phyloP scores from a whole-genome alignment of 768 basidiomycete genomes.

The Psilocybe tampanensis region DNA sequence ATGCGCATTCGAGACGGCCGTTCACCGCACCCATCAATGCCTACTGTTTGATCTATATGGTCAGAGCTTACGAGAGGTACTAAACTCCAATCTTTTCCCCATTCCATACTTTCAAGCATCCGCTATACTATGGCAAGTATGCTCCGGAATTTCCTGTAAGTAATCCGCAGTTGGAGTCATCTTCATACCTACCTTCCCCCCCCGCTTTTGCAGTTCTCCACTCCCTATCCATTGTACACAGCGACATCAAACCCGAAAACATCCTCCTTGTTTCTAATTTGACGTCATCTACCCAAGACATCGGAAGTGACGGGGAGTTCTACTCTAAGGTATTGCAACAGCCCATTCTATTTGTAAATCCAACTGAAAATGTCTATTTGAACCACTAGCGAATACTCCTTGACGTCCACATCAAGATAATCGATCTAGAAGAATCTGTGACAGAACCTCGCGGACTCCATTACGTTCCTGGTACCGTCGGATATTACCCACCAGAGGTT shows the following conservation, averaged over 20 bases:
- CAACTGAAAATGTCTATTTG: too few relatives aligned
- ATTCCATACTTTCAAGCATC: background rate
- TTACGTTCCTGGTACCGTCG: background rate
- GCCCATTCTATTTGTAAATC: too few relatives aligned
- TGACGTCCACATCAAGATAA: background rate
- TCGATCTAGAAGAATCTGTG: constrained; percentile 3
- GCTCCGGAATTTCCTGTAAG: background rate
- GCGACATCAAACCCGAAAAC: constrained; percentile 3
- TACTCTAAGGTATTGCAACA: too few relatives aligned
- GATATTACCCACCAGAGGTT: background rate
- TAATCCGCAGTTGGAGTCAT: background rate
- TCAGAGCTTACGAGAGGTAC: background rate
- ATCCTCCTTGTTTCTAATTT: background rate
- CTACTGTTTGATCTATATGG: background rate
- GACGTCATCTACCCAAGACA: background rate
- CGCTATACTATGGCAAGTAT: background rate
- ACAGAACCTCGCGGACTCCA: background rate
- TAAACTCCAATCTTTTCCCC: background rate
- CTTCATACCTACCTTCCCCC: too few relatives aligned
- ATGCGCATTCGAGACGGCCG: background rate
- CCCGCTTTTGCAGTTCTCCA: constrained; percentile 3
- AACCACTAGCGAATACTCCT: background rate
- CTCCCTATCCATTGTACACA: background rate
- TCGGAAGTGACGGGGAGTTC: background rate
- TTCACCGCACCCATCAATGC: background rate